Base-by-base conservation (phyloP, 768 basidiomycete genomes). In the Auriscalpium vulgare region DNA sequence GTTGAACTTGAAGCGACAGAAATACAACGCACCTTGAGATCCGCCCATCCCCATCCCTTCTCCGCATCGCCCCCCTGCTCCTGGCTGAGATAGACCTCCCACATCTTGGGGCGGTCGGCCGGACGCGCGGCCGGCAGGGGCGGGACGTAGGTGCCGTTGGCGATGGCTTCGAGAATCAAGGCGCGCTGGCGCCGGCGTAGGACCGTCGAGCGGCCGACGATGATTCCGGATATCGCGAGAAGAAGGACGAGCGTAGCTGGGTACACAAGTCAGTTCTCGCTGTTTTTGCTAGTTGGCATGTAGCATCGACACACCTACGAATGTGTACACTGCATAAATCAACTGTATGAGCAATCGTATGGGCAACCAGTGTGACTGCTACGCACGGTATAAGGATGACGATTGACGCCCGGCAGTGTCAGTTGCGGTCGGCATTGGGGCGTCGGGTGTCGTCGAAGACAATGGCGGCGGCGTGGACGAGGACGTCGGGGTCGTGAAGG, bases 1-100 rank as follows among this genome's bases (percentile, higher is more conserved):
- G 21, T 21, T 10, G 10, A n/a, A 11, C 40, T 10, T 10, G 10
- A 21, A 3, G 10, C 11, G 23, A 2, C 51, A 35, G 23, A 13
- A 13, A 44, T 11, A 17, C 9, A 14, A 57, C 59, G 52, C 29
- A 59, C 59, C 2, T n/a, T 34, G 37, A 58, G 34, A 1, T 37
- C 56, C 1, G 7, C 51, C 59, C 59, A 59, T 1, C 59, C 48
- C 16, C 57, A 58, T 29, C 14, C 56, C 21, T 21, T 21, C 21
- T 21, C 21, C 2, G 21, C 21, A 21, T 21, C 21, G 11, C 11
- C 1, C 1, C 13, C 40, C 2, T 58, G 43, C 11, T 50, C 10
- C 10, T 29, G 16, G 35, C 17, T 8, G 4, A 54, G 19, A 21
- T 36, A 19, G 2, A 44, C 9, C 47, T 59, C 59, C 59, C 59